Percentiles rank a stretch among this genome's conserved stretches.
Conservation (phyloP, 2,329 filamentous ascomycete species). For the Botryotinia convoluta region DNA sequence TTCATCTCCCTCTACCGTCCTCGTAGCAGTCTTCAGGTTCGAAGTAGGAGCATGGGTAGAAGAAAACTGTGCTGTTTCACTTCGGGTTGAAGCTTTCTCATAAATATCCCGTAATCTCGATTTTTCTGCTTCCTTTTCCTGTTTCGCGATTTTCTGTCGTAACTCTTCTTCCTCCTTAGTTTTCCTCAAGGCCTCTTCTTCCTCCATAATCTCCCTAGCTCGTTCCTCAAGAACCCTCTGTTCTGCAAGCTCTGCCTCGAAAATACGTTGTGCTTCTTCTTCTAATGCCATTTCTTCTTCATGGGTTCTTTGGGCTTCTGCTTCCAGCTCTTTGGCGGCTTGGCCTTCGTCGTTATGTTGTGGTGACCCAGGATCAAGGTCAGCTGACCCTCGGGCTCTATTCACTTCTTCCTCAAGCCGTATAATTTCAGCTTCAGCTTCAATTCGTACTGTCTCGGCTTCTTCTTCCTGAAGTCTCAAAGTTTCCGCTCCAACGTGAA, state of each 20-base stretch:
- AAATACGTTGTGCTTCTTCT: constrained; percentile 18
- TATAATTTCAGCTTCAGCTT: not conserved
- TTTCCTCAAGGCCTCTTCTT: constrained; percentile 46
- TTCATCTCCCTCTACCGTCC: constrained; percentile 36
- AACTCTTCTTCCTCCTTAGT: constrained; percentile 36
- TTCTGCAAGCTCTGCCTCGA: constrained; percentile 12
- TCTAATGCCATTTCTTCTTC: constrained; percentile 35
- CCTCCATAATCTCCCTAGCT: constrained; percentile 39
- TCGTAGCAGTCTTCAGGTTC: not conserved
- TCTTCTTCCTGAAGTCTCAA: not conserved
- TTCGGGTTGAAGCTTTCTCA: constrained; percentile 39
- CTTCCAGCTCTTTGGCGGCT: not conserved
- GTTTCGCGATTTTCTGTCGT: constrained; percentile 51
- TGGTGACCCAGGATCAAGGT: not conserved
- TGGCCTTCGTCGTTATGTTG: not conserved
- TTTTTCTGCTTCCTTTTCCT: constrained; percentile 42
- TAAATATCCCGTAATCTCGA: constrained; percentile 56
- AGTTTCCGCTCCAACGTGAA: not conserved
- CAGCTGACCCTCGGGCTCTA: not conserved
- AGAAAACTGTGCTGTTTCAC: not conserved
- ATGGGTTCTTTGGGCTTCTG: constrained; percentile 10
- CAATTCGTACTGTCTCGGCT: not conserved
- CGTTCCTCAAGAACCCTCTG: constrained; percentile 49
- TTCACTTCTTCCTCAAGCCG: not conserved
- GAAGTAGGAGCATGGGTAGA: not conserved